Evolutionary conservation across 257 asterid species (phyloP).

Genomic region (Solanum megistacrolobum): DNA sequence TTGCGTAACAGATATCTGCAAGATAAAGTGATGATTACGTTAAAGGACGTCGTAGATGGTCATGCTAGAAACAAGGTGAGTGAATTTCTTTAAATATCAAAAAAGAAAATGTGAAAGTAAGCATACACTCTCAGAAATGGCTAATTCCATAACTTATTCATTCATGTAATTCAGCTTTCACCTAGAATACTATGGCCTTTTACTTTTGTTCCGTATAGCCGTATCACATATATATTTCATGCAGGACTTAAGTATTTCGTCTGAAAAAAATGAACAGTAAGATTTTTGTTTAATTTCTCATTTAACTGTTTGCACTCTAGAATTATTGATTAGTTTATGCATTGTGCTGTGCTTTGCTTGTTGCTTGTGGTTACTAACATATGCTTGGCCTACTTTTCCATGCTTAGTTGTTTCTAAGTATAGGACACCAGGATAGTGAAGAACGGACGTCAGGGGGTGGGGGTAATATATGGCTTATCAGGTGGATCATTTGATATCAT

Average conservation of each 20-base stretch:
- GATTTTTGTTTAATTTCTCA: not conserved
- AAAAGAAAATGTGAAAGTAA: not conserved
- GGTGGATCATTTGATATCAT: not conserved
- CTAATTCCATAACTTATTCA: not conserved
- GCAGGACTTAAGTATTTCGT: not conserved
- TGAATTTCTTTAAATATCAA: not conserved
- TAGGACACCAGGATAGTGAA: not conserved
- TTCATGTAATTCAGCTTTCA: not conserved
- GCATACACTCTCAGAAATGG: not conserved
- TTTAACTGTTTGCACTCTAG: not conserved
- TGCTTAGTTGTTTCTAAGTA: not conserved
- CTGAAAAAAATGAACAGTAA: not conserved
- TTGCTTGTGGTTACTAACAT: not conserved
- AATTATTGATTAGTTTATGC: not conserved
- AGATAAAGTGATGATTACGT: conserved; percentile 16
- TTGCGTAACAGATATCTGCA: conserved; percentile 8
- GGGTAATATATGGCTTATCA: not conserved
- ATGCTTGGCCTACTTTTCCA: not conserved
- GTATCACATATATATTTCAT: not conserved
- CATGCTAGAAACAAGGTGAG: conserved; percentile 56
- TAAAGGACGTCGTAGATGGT: conserved; percentile 37
- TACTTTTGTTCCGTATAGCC: not conserved
- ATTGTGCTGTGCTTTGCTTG: not conserved
- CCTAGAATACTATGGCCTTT: not conserved
- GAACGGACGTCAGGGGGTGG: not conserved